Percentiles rank a stretch among this genome's conserved stretches.
Evolutionary conservation across 2,329 filamentous ascomycete genomes (phyloP).

Genomic region (Neoarthrinium moseri): DNA sequence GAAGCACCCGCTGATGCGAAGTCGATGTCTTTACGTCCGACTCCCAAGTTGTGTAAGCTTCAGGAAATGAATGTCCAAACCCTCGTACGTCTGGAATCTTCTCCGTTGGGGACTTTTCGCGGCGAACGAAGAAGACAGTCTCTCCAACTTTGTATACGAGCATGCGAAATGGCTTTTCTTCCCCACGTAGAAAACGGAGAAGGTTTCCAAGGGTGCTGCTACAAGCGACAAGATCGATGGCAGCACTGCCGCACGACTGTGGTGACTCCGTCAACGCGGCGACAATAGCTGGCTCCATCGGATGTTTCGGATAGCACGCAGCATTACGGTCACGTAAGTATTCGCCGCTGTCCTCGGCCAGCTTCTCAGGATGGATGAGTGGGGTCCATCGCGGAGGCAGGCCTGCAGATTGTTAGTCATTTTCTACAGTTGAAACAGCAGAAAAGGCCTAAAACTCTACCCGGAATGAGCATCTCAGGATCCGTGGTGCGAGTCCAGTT

Average conservation of each 20-base stretch:
- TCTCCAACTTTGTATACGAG: conserved; percentile 53
- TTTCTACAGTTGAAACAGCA: conserved; percentile 1
- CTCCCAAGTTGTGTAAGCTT: conserved; percentile 65
- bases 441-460: conserved; percentile 15
- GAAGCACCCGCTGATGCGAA: conserved; percentile 62
- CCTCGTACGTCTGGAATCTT: conserved; percentile 54
- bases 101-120: conserved; percentile 59
- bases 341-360: conserved; percentile 43
- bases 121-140: conserved; percentile 62
- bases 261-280: conserved; percentile 27
- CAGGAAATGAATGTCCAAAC: conserved; percentile 66
- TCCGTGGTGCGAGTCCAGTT: conserved; percentile 30
- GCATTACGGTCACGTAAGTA: conserved; percentile 57
- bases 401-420: conserved; percentile 30
- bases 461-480: conserved; percentile 31
- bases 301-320: conserved; percentile 46
- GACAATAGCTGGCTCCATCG: conserved; percentile 48
- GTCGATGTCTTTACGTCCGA: conserved; percentile 48
- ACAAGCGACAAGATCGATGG: conserved; percentile 58
- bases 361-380: conserved; percentile 23
- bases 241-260: conserved; percentile 10
- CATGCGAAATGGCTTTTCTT: conserved; percentile 54
- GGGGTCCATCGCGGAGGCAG: conserved; percentile 51
- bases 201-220: conserved; percentile 61
- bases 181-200: conserved; percentile 49